A percentile compares a stretch with the other conserved stretches of the same genome.
Evolutionary conservation across 1,139 yeast genomes (phyloP).

Genomic region (Geotrichum aggregatum): DNA sequence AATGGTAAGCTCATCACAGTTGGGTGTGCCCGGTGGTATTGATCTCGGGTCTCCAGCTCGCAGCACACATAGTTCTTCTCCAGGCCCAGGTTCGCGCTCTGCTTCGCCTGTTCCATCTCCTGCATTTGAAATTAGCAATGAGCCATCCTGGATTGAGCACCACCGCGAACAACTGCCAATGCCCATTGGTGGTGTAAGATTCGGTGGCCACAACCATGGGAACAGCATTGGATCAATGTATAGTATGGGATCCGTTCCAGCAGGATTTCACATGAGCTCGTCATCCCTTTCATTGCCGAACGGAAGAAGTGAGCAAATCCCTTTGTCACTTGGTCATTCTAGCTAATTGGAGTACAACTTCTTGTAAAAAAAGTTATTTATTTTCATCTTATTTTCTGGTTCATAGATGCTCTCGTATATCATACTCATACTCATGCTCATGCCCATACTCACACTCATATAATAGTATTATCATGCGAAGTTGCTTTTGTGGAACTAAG

Average conservation of each 20-base stretch:
- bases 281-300: constrained; percentile 22
- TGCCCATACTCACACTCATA: no score
- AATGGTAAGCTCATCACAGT: background rate
- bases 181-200: background rate
- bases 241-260: background rate
- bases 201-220: background rate
- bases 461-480: no score
- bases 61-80: background rate
- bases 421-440: no score
- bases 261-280: constrained; percentile 5
- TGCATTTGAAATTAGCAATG: constrained; percentile 31
- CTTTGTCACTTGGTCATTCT: constrained; percentile 24
- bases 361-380: constrained; percentile 10
- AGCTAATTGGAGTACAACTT: background rate
- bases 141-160: constrained; percentile 33
- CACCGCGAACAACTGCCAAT: constrained; percentile 14
- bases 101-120: constrained; percentile 28
- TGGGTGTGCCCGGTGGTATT: background rate
- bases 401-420: no score
- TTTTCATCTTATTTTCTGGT: background rate
- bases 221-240: constrained; percentile 4
- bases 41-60: constrained; percentile 4
- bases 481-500: no score
- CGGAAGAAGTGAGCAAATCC: constrained; percentile 29
- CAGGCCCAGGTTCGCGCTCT: constrained; percentile 1